A percentile compares a stretch with the other conserved stretches of the same genome.
phyloP scores from a whole-genome alignment of 208 protist species.

The Trichomonas tenax region DNA sequence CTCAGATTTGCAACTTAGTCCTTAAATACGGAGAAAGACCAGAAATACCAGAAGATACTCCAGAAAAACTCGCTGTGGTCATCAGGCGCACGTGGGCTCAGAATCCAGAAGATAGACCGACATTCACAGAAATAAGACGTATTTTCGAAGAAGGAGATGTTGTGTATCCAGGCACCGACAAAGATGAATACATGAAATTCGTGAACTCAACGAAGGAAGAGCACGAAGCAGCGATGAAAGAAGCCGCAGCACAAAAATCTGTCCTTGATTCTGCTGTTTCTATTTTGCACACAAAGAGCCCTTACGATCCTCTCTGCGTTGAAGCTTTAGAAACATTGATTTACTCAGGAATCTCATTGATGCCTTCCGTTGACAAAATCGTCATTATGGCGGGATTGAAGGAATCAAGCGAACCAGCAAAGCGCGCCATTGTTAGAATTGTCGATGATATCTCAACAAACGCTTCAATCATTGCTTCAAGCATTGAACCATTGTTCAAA shows the following conservation, averaged over 20 bases:
- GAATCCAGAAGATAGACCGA: not conserved
- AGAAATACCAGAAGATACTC: not conserved
- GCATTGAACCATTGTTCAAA: not conserved
- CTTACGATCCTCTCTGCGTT: not conserved
- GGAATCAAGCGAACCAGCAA: not conserved
- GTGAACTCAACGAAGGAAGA: not conserved
- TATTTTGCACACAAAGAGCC: not conserved
- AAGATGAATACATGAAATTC: not conserved
- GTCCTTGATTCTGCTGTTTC: not conserved
- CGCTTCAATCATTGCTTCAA: not conserved
- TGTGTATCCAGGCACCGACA: not conserved
- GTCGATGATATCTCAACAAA: not conserved
- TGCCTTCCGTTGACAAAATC: not conserved
- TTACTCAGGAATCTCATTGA: not conserved
- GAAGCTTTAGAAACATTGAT: not conserved
- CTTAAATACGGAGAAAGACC: not conserved
- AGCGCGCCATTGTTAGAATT: not conserved
- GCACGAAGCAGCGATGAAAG: not conserved
- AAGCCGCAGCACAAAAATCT: not conserved
- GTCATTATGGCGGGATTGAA: not conserved
- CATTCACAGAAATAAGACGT: not conserved
- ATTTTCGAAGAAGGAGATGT: not conserved
- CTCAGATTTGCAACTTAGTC: not conserved
- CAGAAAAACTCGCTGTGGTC: not conserved
- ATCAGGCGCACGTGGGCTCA: not conserved